A percentile compares a stretch with the other conserved stretches of the same genome.
These are phyloP conservation scores for Hyaloperonospora brassicae DNA, from an alignment of 352 stramenopile genomes.

Conservation along the genomic window DNA sequence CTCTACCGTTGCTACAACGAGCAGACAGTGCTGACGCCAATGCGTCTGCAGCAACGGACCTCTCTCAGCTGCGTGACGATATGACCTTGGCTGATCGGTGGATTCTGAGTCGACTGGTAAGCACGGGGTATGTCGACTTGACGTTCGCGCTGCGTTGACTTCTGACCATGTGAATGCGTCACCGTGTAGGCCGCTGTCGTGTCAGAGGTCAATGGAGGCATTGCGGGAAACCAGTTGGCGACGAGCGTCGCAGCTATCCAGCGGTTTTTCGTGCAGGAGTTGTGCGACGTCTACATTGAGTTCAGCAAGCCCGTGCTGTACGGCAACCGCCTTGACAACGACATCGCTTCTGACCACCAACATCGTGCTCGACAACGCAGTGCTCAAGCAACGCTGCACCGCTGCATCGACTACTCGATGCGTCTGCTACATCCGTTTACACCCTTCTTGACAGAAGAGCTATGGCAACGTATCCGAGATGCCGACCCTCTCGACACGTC, in stretches of 20 bases:
- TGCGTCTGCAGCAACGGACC: conserved; percentile 7
- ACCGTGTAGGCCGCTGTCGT: conserved; percentile 43
- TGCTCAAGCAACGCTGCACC: conserved; percentile 90
- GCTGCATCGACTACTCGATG: conserved; percentile 92
- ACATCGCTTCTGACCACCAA: conserved; percentile 24
- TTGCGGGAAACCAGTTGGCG: conserved; percentile 62
- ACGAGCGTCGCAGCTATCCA: conserved; percentile 61
- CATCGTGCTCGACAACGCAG: conserved; percentile 44
- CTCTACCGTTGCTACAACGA: conserved; percentile 48
- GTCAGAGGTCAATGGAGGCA: conserved; percentile 47
- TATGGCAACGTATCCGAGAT: conserved; percentile 88
- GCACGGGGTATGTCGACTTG: not conserved
- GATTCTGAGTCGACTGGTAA: conserved; percentile 80
- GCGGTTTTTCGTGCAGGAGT: conserved; percentile 79
- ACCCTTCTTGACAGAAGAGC: conserved; percentile 99
- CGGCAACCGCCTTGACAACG: conserved; percentile 49
- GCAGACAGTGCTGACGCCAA: not conserved
- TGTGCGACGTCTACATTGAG: conserved; percentile 86
- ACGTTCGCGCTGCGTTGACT: not conserved
- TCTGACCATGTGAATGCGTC: conserved; percentile 5
- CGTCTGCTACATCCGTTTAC: conserved; percentile 97
- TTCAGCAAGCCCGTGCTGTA: conserved; percentile 82
- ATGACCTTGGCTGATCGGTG: conserved; percentile 71
- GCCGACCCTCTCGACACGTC: conserved; percentile 31
- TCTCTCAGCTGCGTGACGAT: conserved; percentile 24